A percentile compares a stretch with the other conserved stretches of the same genome.
Evolutionary conservation across 2,329 filamentous ascomycete species (phyloP).

Genomic region (Biscogniauxia marginata): DNA sequence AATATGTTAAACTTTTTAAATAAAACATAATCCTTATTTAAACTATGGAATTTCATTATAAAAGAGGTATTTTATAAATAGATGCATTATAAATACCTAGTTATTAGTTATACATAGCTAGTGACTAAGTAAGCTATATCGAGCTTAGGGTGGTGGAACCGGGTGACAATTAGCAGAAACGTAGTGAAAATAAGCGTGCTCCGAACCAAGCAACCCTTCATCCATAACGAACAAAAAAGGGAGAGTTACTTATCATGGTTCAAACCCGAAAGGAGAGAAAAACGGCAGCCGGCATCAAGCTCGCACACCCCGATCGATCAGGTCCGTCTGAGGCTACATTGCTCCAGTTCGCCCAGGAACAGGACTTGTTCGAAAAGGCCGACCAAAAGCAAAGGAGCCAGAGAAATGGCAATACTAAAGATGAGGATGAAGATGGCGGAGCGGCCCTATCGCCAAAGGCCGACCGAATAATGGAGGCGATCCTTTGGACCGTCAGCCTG

Average conservation of each 20-base stretch:
- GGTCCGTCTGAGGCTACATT: conserved; percentile 64
- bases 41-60: too few relatives aligned
- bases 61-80: too few relatives aligned
- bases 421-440: conserved; percentile 35
- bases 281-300: conserved; percentile 52
- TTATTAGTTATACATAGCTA: too few relatives aligned
- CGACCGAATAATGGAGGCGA: conserved; percentile 54
- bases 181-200: too few relatives aligned
- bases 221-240: neutral
- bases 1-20: too few relatives aligned
- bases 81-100: too few relatives aligned
- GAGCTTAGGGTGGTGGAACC: too few relatives aligned
- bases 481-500: conserved; percentile 61
- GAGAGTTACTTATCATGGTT: conserved; percentile 39
- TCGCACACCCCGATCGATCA: conserved; percentile 68
- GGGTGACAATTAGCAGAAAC: too few relatives aligned
- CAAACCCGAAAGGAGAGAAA: conserved; percentile 48
- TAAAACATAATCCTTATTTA: too few relatives aligned
- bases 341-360: conserved; percentile 69
- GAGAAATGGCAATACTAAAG: conserved; percentile 36
- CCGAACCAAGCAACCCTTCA: too few relatives aligned
- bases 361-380: conserved; percentile 55
- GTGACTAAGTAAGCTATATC: too few relatives aligned
- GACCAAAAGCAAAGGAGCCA: conserved; percentile 36
- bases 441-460: conserved; percentile 39